These are phyloP conservation scores for Colletotrichum sp. DNA, from an alignment of 2,329 filamentous ascomycete species.

Conservation along the genomic window DNA sequence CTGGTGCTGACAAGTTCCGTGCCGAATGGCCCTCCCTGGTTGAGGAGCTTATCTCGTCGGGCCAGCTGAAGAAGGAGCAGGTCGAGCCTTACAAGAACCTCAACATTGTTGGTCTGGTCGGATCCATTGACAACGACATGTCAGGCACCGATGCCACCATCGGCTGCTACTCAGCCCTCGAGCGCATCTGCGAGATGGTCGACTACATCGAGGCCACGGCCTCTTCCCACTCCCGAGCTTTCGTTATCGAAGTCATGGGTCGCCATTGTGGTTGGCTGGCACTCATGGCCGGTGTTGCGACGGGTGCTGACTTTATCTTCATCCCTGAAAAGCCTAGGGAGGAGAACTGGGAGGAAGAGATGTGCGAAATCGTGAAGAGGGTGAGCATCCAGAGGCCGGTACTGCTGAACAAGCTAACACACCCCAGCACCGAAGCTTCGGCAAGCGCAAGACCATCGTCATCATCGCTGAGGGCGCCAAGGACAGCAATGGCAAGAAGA, in stretches of 20 bases:
- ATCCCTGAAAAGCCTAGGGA: slow-evolving; percentile 92
- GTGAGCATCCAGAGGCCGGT: slow-evolving; percentile 43
- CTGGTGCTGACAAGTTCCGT: slow-evolving; percentile 92
- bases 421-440: slow-evolving; percentile 77
- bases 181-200: slow-evolving; percentile 92
- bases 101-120: slow-evolving; percentile 95
- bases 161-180: slow-evolving; percentile 92
- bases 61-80: slow-evolving; percentile 74
- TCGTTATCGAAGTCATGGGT: slow-evolving; percentile 98
- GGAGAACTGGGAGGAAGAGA: slow-evolving; percentile 87
- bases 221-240: slow-evolving; percentile 91
- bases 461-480: slow-evolving; percentile 96
- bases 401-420: background rate
- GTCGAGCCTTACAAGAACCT: slow-evolving; percentile 80
- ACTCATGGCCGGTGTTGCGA: slow-evolving; percentile 93
- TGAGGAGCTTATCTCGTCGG: slow-evolving; percentile 79
- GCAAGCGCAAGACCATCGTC: slow-evolving; percentile 97
- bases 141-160: slow-evolving; percentile 97
- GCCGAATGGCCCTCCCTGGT: slow-evolving; percentile 90
- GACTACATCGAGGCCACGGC: slow-evolving; percentile 98
- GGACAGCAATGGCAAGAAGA: slow-evolving; percentile 83
- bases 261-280: slow-evolving; percentile 98
- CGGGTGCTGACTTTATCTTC: slow-evolving; percentile 95
- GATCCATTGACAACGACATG: slow-evolving; percentile 98
- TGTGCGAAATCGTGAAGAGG: slow-evolving; percentile 78